Base-by-base conservation (phyloP, 305 asterid species). In the Stenogyne calaminthoides region DNA sequence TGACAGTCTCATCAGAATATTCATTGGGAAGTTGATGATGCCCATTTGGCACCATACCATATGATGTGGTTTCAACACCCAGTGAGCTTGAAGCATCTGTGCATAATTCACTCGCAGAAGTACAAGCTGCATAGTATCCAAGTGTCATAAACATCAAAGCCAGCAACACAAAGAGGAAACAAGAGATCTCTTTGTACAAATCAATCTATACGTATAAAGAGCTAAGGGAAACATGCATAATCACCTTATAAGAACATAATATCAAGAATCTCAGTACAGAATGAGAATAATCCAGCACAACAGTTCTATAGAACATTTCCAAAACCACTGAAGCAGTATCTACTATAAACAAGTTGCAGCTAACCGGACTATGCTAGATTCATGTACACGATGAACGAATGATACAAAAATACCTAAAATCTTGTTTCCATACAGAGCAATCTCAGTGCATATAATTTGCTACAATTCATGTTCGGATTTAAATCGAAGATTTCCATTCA, bases 51-150 rank as follows among this genome's bases (percentile, higher is more conserved):
- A 36, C 75, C 55, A 54, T 69, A 56, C 44, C 40, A 74, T 62
- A 71, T 25, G 72, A 75, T 64, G 82, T 74, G 51, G 76, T 40
- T 65, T 27, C 70, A 63, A 62, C 82, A 47, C 69, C 77, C 56
- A 7, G 47, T 66, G 58, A 46, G 72, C 44, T 55, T 6, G 85
- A 73, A 25, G 59, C 62, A 57, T 79, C 84, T 56, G 34, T 15
- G 67, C 67, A 77, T 7, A 75, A 39, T 67, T 83, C 85, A 62
- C 72, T 65, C 64, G 49, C 76, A 25, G 77, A 73, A 74, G 69
- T 73, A 77, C 49, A 66, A 61, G 70, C 85, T 83, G 83, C 70
- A 44, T 11, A 70, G 64, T 29, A 68, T 9, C 46, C 36, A 20
- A 29, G 56, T 58, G 40, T 34, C 64, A 76, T 46, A 46, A 72